phyloP scores from a whole-genome alignment of 768 basidiomycete genomes.

The Agaricus blazei region DNA sequence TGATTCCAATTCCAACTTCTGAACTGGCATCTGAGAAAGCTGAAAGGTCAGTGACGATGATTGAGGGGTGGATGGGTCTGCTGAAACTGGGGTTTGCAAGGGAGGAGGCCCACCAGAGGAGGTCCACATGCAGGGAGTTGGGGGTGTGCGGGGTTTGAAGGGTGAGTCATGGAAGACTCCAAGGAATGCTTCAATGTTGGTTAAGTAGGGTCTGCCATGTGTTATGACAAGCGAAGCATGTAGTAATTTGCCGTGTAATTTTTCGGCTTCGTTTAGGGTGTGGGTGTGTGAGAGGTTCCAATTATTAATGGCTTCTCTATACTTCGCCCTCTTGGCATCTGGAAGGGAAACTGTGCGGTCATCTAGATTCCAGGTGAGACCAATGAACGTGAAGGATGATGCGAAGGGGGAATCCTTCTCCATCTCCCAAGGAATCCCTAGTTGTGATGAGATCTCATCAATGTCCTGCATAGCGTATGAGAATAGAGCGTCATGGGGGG shows the following conservation, averaged over 20 bases:
- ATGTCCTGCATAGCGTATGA: conserved; percentile 21
- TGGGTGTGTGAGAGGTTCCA: conserved; percentile 11
- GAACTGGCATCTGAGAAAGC: neutral
- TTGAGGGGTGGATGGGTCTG: conserved; percentile 14
- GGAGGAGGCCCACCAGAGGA: conserved; percentile 25
- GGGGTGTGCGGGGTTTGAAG: conserved; percentile 20
- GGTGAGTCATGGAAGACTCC: conserved; percentile 19
- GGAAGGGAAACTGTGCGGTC: conserved; percentile 1
- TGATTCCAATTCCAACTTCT: neutral
- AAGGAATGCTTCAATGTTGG: conserved; percentile 19
- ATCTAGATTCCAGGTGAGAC: neutral
- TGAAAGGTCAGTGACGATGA: neutral
- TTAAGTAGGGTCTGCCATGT: neutral
- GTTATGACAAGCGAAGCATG: neutral
- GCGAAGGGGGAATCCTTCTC: conserved; percentile 12
- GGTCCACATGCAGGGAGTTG: conserved; percentile 14
- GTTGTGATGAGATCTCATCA: conserved; percentile 18
- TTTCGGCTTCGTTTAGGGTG: conserved; percentile 20
- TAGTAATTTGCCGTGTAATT: neutral
- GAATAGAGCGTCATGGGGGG: neutral
- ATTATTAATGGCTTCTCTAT: conserved; percentile 15
- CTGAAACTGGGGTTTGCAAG: neutral
- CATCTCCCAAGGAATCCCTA: conserved; percentile 19
- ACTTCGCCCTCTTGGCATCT: conserved; percentile 15
- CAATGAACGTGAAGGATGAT: conserved; percentile 7